Conservation (phyloP, 371 early-diverging fungal genomes). For the Mortierella sp. region DNA sequence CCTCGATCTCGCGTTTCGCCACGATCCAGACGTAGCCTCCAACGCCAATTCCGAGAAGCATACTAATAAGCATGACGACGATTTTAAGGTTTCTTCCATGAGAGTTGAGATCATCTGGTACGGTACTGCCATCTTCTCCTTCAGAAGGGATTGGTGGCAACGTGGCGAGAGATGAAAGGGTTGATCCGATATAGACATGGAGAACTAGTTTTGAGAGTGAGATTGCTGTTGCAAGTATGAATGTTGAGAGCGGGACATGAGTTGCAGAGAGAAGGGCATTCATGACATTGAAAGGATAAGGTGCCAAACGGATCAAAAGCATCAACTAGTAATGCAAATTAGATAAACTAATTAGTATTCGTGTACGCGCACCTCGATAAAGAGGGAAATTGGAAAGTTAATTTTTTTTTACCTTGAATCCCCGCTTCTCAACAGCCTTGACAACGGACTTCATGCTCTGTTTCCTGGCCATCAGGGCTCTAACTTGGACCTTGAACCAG, state of each 20-base stretch:
- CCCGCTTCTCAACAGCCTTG: constrained; percentile 76
- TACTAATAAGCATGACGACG: constrained; percentile 59
- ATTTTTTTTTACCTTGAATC: constrained; percentile 68
- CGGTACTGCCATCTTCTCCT: constrained; percentile 34
- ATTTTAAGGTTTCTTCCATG: constrained; percentile 52
- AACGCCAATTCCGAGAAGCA: constrained; percentile 65
- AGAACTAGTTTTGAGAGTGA: constrained; percentile 73
- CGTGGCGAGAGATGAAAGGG: constrained; percentile 66
- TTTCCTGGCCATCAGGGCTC: constrained; percentile 63
- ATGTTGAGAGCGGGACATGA: constrained; percentile 66
- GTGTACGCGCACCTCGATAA: background rate
- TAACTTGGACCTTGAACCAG: constrained; percentile 65
- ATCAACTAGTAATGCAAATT: constrained; percentile 58
- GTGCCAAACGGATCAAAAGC: constrained; percentile 78
- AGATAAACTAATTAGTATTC: background rate
- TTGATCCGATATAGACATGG: constrained; percentile 83
- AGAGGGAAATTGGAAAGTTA: background rate
- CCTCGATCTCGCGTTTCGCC: constrained; percentile 65
- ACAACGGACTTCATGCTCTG: constrained; percentile 70
- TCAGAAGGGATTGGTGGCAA: constrained; percentile 40
- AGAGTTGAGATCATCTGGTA: background rate
- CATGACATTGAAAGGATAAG: constrained; percentile 82
- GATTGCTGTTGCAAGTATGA: constrained; percentile 74
- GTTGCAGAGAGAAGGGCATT: constrained; percentile 78
- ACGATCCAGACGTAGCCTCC: constrained; percentile 69